These are phyloP conservation scores for Trichothecium sympodiale DNA, from an alignment of 2,329 filamentous ascomycete species.

Conservation along the genomic window DNA sequence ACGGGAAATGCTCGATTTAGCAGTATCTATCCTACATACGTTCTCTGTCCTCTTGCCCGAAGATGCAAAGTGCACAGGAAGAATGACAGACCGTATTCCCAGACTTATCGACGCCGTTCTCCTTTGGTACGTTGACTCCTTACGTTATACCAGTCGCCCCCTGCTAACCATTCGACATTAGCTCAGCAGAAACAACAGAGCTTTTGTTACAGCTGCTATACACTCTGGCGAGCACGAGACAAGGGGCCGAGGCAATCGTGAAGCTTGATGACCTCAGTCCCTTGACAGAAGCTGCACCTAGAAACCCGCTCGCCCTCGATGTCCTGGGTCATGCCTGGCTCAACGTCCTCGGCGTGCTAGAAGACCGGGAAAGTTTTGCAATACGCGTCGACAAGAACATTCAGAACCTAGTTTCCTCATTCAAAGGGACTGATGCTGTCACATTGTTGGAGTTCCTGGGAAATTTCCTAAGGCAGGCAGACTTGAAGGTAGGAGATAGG, in stretches of 20 bases:
- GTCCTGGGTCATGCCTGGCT: constrained; percentile 47
- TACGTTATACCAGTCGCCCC: not conserved
- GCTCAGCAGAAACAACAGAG: constrained; percentile 38
- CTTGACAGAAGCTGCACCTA: constrained; percentile 45
- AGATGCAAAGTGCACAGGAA: constrained; percentile 28
- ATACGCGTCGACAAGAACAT: constrained; percentile 36
- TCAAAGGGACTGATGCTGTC: constrained; percentile 47
- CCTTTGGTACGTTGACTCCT: constrained; percentile 34
- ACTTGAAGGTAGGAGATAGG: constrained; percentile 30
- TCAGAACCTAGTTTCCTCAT: constrained; percentile 37
- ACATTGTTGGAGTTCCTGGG: constrained; percentile 48
- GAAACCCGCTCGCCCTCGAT: constrained; percentile 41
- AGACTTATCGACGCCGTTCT: constrained; percentile 41
- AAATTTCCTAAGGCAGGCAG: constrained; percentile 36
- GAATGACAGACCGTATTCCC: constrained; percentile 41
- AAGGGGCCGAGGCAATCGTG: constrained; percentile 38
- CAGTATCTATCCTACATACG: constrained; percentile 50
- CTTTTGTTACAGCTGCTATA: constrained; percentile 47
- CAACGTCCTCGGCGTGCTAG: constrained; percentile 26
- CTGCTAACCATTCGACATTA: constrained; percentile 12
- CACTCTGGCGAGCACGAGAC: constrained; percentile 38
- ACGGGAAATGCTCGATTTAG: constrained; percentile 51
- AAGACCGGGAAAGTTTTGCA: constrained; percentile 19
- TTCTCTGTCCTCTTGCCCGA: constrained; percentile 48
- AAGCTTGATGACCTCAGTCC: constrained; percentile 39